Conservation (phyloP, 2,329 filamentous ascomycete genomes). For the Verticillium albo-atrum region DNA sequence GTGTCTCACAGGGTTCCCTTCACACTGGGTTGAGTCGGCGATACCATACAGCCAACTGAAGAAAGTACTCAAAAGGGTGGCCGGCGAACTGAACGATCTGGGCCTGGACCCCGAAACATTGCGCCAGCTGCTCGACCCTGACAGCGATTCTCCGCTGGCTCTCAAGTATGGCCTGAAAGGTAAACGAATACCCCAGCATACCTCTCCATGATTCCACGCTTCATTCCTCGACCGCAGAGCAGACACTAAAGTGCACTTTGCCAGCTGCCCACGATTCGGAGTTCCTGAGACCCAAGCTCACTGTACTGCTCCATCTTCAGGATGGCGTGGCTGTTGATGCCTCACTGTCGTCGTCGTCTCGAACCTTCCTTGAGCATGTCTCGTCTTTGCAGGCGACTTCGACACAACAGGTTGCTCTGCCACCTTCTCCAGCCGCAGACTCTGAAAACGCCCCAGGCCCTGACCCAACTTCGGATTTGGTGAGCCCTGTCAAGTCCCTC, state of each 20-base stretch:
- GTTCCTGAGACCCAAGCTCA: constrained; percentile 62
- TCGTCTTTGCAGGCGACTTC: constrained; percentile 27
- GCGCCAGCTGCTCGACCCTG: constrained; percentile 54
- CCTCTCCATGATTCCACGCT: background rate
- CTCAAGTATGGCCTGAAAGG: constrained; percentile 54
- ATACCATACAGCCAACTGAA: constrained; percentile 83
- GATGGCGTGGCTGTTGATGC: constrained; percentile 67
- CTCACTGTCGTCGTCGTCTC: constrained; percentile 60
- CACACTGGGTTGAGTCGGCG: constrained; percentile 67
- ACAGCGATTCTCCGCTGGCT: constrained; percentile 39
- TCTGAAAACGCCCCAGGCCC: background rate
- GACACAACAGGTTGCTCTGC: constrained; percentile 6
- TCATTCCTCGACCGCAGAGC: background rate
- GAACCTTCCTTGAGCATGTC: constrained; percentile 57
- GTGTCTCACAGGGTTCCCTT: constrained; percentile 56
- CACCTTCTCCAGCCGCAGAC: background rate
- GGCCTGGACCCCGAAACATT: constrained; percentile 71
- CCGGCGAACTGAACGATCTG: constrained; percentile 63
- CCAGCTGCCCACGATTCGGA: constrained; percentile 33
- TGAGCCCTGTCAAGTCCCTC: background rate
- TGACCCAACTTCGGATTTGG: background rate
- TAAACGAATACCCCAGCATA: constrained; percentile 15
- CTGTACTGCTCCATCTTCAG: constrained; percentile 62
- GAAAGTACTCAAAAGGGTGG: constrained; percentile 81
- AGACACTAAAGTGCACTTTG: too few species aligned